Percentiles rank a stretch among this genome's conserved stretches.
These are phyloP conservation scores for Gnetum montanum DNA, from an alignment of 75 land plant genomes.

Conservation along the genomic window DNA sequence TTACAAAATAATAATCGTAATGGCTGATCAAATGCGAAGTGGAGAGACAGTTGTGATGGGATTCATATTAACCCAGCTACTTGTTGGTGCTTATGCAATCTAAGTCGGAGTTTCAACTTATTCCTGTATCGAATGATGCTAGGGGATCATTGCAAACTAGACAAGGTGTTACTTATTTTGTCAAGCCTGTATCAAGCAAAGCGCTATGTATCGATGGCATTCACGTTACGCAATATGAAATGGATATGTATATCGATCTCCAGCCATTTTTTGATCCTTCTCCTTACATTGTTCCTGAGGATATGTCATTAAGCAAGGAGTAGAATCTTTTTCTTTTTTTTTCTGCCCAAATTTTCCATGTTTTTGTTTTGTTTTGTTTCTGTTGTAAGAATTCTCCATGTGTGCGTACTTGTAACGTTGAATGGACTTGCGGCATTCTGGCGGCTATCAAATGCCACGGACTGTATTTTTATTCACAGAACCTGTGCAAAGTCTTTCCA, in stretches of 20 bases:
- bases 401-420: too few relatives aligned
- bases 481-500: too few relatives aligned
- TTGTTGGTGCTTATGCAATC: constrained; percentile 86
- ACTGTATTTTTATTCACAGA: too few relatives aligned
- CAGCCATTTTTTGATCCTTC: constrained; percentile 92
- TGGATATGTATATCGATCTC: constrained; percentile 96
- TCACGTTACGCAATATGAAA: constrained; percentile 63
- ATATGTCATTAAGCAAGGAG: constrained; percentile 98
- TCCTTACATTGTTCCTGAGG: constrained; percentile 94
- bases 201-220: constrained; percentile 74
- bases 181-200: constrained; percentile 90
- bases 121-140: constrained; percentile 51
- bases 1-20: constrained; percentile 79
- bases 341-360: too few relatives aligned
- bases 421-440: too few relatives aligned
- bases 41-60: constrained; percentile 94
- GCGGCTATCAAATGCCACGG: too few relatives aligned
- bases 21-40: constrained; percentile 68
- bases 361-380: too few relatives aligned
- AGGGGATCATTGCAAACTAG: constrained; percentile 31
- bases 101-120: constrained; percentile 90
- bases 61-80: constrained; percentile 65
- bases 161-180: constrained; percentile 83
- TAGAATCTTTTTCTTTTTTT: constrained; percentile 12
- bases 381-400: too few relatives aligned